These are phyloP conservation scores for Trichosanthes cucumerina DNA, from an alignment of 306 rosid species.

Conservation along the genomic window DNA sequence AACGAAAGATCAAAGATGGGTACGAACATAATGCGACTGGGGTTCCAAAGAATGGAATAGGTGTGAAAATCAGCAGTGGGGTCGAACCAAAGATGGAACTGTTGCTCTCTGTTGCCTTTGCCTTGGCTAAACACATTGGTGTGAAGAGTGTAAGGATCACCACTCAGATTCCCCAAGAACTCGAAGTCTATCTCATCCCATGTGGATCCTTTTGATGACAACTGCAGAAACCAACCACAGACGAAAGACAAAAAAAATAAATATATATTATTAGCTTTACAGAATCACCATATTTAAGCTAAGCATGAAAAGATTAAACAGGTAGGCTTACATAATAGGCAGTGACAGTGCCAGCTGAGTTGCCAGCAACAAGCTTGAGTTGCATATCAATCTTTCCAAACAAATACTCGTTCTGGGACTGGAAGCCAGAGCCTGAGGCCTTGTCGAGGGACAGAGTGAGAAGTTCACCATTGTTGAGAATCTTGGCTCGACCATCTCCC, in stretches of 20 bases:
- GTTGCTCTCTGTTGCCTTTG: constrained; percentile 69
- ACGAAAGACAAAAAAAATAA: not conserved
- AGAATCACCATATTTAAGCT: not conserved
- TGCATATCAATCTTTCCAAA: constrained; percentile 66
- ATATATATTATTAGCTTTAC: not conserved
- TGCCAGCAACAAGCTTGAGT: constrained; percentile 64
- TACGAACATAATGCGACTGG: constrained; percentile 37
- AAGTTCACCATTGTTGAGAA: constrained; percentile 41
- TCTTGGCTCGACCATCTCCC: constrained; percentile 63
- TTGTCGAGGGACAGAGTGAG: constrained; percentile 45
- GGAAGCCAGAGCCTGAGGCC: constrained; percentile 66
- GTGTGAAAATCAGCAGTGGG: constrained; percentile 69
- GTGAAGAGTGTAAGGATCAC: constrained; percentile 64
- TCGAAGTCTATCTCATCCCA: constrained; percentile 82
- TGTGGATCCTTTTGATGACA: constrained; percentile 43
- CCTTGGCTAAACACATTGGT: constrained; percentile 65
- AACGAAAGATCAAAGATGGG: not conserved
- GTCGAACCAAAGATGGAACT: constrained; percentile 68
- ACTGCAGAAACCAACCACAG: constrained; percentile 19
- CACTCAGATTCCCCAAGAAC: constrained; percentile 56
- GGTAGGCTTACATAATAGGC: constrained; percentile 44
- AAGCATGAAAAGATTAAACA: not conserved
- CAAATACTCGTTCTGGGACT: constrained; percentile 46
- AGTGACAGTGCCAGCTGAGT: constrained; percentile 78
- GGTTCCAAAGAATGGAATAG: constrained; percentile 61